Conservation (phyloP, 2,329 filamentous ascomycete species). For the Nemania sp. region DNA sequence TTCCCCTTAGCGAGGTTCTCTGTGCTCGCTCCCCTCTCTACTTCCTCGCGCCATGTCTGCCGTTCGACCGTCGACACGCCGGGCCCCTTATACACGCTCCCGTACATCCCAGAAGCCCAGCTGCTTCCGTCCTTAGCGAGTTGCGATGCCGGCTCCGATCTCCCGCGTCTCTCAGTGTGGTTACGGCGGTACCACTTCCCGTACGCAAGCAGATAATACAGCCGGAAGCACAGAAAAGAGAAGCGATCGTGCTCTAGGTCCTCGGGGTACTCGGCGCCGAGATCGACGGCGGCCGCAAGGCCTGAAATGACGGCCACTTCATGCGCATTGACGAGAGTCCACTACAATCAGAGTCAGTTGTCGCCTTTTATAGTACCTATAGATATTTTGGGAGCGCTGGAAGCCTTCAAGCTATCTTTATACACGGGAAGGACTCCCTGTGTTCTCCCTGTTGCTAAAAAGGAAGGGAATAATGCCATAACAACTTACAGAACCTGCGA, state of each 20-base stretch:
- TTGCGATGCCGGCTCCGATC: conserved; percentile 39
- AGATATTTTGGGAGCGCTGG: background rate
- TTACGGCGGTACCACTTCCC: conserved; percentile 68
- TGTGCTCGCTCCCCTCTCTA: conserved; percentile 53
- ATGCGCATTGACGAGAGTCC: conserved; percentile 76
- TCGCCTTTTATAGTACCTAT: background rate
- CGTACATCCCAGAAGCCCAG: conserved; percentile 70
- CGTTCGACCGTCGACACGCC: conserved; percentile 66
- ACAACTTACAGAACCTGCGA: conserved; percentile 60
- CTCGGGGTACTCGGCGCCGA: conserved; percentile 73
- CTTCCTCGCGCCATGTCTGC: conserved; percentile 61
- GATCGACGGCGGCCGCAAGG: conserved; percentile 74
- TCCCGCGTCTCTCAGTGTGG: conserved; percentile 46
- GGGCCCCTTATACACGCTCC: conserved; percentile 69
- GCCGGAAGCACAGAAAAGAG: conserved; percentile 68
- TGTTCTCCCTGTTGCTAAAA: background rate
- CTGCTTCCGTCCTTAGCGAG: conserved; percentile 62
- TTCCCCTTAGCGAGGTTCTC: conserved; percentile 52
- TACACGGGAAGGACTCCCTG: background rate
- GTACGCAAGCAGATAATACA: conserved; percentile 72
- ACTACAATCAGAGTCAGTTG: conserved; percentile 48
- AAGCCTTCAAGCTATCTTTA: background rate
- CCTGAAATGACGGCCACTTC: conserved; percentile 76
- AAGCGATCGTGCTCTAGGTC: conserved; percentile 73
- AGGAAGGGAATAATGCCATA: background rate